Percentiles rank a stretch among this genome's conserved stretches.
These are phyloP conservation scores for Eruca vesicaria DNA, from an alignment of 441 rosid species.

Conservation along the genomic window DNA sequence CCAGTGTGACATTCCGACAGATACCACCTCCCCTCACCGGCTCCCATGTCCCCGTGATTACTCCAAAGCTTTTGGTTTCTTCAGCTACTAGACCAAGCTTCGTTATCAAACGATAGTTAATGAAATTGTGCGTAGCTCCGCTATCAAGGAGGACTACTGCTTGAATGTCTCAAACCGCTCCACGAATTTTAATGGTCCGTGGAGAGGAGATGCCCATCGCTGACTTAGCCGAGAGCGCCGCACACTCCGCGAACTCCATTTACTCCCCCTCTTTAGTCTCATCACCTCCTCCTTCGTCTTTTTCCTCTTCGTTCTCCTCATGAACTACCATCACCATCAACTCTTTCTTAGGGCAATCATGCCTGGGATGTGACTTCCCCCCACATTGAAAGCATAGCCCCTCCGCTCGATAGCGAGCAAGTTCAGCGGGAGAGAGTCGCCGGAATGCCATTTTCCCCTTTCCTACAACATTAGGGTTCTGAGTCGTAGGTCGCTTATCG, in stretches of 20 bases:
- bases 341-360: background rate
- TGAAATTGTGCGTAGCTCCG: background rate
- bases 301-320: background rate
- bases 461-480: background rate
- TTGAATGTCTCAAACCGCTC: background rate
- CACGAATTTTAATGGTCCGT: background rate
- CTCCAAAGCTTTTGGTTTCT: background rate
- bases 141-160: background rate
- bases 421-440: background rate
- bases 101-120: background rate
- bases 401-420: background rate
- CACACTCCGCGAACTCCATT: background rate
- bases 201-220: background rate
- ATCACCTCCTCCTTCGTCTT: background rate
- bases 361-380: background rate
- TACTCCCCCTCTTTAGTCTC: background rate
- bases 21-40: background rate
- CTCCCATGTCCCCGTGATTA: background rate
- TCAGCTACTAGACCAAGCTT: background rate
- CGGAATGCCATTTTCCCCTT: background rate
- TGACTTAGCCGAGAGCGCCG: background rate
- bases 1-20: background rate
- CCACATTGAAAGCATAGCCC: background rate
- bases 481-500: background rate
- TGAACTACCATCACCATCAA: background rate